These are phyloP conservation scores for Ceratorhiza oryzae-sativae DNA, from an alignment of 1,284 basidiomycete species.

Conservation along the genomic window DNA sequence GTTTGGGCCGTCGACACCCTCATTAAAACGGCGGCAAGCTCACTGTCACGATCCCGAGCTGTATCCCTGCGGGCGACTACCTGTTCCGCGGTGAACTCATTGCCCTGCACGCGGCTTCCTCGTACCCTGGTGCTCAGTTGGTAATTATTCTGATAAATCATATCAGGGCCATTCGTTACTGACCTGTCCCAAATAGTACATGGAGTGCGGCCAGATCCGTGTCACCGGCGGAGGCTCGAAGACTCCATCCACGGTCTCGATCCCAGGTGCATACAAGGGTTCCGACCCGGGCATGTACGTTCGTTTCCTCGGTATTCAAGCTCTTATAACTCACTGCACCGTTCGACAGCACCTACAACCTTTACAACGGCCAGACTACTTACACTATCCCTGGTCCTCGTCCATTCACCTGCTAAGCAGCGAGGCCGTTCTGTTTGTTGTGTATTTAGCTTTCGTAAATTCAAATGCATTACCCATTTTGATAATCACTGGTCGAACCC, in stretches of 20 bases:
- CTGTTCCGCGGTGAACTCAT: slow-evolving; percentile 52
- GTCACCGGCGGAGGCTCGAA: slow-evolving; percentile 61
- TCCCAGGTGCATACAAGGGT: slow-evolving; percentile 51
- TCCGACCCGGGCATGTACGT: slow-evolving; percentile 10
- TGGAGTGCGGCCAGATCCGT: slow-evolving; percentile 48
- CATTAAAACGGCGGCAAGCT: slow-evolving; percentile 63
- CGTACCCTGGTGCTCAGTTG: slow-evolving; percentile 62
- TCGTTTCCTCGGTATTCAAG: background rate
- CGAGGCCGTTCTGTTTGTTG: background rate
- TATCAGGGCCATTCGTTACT: background rate
- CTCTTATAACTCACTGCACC: background rate
- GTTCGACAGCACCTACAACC: slow-evolving; percentile 34
- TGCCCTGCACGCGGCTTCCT: slow-evolving; percentile 56
- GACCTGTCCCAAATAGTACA: slow-evolving; percentile 13
- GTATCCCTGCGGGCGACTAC: slow-evolving; percentile 61
- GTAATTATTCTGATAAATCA: background rate
- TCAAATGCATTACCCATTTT: too few species aligned
- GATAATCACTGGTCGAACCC: too few species aligned
- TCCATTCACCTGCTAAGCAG: slow-evolving; percentile 38
- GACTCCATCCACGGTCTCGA: slow-evolving; percentile 57
- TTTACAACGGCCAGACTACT: slow-evolving; percentile 43
- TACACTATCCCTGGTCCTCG: slow-evolving; percentile 55
- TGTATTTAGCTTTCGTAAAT: slow-evolving; percentile 16
- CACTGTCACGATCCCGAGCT: slow-evolving; percentile 60
- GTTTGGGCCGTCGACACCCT: slow-evolving; percentile 54